Conservation (phyloP, 139 green algal species). For the Tetraselmis chui region DNA sequence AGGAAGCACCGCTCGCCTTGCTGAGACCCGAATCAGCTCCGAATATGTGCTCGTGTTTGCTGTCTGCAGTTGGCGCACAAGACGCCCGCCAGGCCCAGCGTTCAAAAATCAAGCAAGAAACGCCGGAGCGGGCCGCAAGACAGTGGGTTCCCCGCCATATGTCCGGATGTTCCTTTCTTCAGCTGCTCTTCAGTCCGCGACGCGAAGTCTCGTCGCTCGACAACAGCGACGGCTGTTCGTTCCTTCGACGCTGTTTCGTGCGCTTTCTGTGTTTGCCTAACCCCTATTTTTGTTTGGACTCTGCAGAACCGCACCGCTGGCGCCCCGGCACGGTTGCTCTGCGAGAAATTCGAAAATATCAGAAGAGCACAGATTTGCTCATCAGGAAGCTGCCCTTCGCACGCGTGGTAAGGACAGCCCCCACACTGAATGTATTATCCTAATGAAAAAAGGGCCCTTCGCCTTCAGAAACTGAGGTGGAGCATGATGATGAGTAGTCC, state of each 20-base stretch:
- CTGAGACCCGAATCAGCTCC: too few relatives aligned
- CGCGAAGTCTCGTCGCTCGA: background rate
- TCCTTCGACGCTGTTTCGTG: background rate
- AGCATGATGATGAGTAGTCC: too few relatives aligned
- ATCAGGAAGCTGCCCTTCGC: constrained; percentile 80
- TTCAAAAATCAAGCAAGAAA: background rate
- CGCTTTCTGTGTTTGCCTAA: background rate
- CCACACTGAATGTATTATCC: too few relatives aligned
- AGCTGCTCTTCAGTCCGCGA: too few relatives aligned
- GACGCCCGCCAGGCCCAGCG: background rate
- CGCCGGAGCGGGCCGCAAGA: background rate
- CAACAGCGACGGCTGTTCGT: background rate
- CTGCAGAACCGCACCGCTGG: constrained; percentile 52
- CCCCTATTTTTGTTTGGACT: too few relatives aligned
- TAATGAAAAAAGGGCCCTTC: too few relatives aligned
- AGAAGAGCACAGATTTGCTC: constrained; percentile 64
- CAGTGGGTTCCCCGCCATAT: background rate
- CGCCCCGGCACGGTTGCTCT: constrained; percentile 66
- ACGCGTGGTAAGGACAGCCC: constrained; percentile 40
- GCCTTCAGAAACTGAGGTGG: too few relatives aligned
- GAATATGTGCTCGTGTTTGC: background rate
- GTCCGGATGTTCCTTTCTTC: too few relatives aligned
- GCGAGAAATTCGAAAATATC: constrained; percentile 62
- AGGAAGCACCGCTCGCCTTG: too few relatives aligned
- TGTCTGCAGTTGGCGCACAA: background rate